Evolutionary conservation across 192 early-diverging fungal species (phyloP).

Genomic region (Linnemannia schmuckeri): DNA sequence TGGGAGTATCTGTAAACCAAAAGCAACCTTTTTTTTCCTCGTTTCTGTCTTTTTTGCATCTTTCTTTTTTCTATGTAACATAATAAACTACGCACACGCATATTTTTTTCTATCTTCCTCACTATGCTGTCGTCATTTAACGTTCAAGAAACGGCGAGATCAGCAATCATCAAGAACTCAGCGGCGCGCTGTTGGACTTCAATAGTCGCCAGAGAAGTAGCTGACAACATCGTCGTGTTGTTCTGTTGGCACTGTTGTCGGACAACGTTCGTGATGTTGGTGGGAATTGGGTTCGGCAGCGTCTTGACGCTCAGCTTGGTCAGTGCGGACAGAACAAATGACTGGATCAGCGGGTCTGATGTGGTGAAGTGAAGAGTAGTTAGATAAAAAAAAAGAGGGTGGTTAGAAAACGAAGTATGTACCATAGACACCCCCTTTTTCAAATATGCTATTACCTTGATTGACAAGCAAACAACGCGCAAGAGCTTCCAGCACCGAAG

Average conservation of each 20-base stretch:
- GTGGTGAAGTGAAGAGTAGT: neutral
- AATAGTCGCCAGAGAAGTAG: neutral
- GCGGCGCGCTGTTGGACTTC: conserved; percentile 44
- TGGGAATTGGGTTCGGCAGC: conserved; percentile 14
- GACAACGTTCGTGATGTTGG: conserved; percentile 6
- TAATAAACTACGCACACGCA: neutral
- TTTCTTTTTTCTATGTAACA: conserved; percentile 10
- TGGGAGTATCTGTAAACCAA: conserved; percentile 75
- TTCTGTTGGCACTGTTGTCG: conserved; percentile 1
- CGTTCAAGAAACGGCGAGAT: conserved; percentile 13
- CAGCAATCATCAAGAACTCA: conserved; percentile 44
- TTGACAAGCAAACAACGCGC: conserved; percentile 30
- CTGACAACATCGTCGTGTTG: neutral
- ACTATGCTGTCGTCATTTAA: too few relatives aligned
- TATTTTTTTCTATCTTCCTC: neutral
- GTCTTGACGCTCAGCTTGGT: conserved; percentile 28
- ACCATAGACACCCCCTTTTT: too few relatives aligned
- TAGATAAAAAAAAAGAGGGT: neutral
- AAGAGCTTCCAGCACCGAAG: conserved; percentile 21
- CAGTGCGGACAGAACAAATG: conserved; percentile 28
- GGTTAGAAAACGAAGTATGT: neutral
- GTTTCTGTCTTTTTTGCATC: neutral
- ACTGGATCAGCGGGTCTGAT: conserved; percentile 25
- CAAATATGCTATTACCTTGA: conserved; percentile 26
- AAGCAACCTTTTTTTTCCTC: neutral